Evolutionary conservation across 495 filamentous ascomycete genomes (phyloP), one percentile per base, ranked within the genome.

Genomic region (Neurospora terricola): DNA sequence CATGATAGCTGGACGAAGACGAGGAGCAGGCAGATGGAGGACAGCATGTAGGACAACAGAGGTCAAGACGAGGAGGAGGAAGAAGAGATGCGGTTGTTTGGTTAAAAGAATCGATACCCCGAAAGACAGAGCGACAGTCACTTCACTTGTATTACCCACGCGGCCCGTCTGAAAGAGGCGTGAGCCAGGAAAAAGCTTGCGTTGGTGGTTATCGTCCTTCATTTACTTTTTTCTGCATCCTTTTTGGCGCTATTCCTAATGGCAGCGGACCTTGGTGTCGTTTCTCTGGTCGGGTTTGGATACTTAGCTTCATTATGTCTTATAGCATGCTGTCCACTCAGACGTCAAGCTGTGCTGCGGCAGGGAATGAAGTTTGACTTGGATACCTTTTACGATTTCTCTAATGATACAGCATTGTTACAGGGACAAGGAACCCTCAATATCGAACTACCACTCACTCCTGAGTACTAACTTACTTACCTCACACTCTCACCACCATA

Each of bases 21-120:
- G 43, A 81, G 90, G 76, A 89, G 87, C 78, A 84, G 86, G 74
- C 91, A 90, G 87, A 87, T 89, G 82, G 91, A 93, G 78, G 91
- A 93, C 78, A 90, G 87, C 75, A 91, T 93, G 89, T 93, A 80
- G 84, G 43, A 40, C 23, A 8, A 11, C 5, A n/a, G n/a, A n/a
- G n/a, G n/a, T n/a, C n/a, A n/a, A n/a, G n/a, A n/a, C n/a, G n/a
- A n/a, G n/a, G 2, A 23, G 43, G 39, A 11, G 23, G 16, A 34
- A 4, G 6, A 23, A 23, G 34, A 36, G 23, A 30, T 34, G 54
- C 54, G 7, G 54, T 66, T 66, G 54, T 34, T 66, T 66, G 27
- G 54, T 34, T 34, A 66, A 66, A 66, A 18, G 54, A 66, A 18
- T 66, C 54, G 54, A 72, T 75, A 75, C 74, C 74, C 72, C 71